phyloP scores from a whole-genome alignment of 2,329 filamentous ascomycete genomes.

The Rutstroemia sp. region DNA sequence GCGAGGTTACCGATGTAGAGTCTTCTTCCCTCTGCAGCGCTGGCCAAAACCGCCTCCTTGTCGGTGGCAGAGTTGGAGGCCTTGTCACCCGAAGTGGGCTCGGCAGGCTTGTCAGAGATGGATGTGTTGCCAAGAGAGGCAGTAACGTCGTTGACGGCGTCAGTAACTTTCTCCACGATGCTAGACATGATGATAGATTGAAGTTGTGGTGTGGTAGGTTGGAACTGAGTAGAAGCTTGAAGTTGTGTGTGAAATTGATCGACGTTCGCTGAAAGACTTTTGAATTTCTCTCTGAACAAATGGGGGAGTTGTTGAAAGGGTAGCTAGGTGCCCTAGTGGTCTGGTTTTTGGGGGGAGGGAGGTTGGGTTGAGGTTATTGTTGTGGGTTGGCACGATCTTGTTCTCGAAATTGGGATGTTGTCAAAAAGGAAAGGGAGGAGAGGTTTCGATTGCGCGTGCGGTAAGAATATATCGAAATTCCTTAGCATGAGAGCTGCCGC shows the following conservation, averaged over 20 bases:
- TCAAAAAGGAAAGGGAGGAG: constrained; percentile 18
- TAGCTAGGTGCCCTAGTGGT: constrained; percentile 82
- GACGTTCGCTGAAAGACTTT: constrained; percentile 35
- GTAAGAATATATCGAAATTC: constrained; percentile 20
- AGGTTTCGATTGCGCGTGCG: constrained; percentile 14
- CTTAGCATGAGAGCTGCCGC: constrained; percentile 13
- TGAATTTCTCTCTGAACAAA: constrained; percentile 59
- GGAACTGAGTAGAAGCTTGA: constrained; percentile 47
- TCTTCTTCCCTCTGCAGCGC: constrained; percentile 96
- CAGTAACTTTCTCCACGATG: constrained; percentile 61
- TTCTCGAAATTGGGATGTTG: constrained; percentile 23
- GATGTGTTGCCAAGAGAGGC: constrained; percentile 57
- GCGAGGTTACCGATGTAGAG: constrained; percentile 99
- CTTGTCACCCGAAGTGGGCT: constrained; percentile 35
- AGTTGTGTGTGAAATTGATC: constrained; percentile 32
- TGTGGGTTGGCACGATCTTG: constrained; percentile 19
- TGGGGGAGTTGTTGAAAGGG: constrained; percentile 62
- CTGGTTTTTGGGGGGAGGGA: constrained; percentile 31
- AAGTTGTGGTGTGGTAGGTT: constrained; percentile 29
- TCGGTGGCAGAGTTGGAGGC: constrained; percentile 39
- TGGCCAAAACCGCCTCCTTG: constrained; percentile 89
- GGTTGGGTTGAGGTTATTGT: constrained; percentile 21
- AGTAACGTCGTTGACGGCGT: constrained; percentile 70
- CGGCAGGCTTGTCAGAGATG: constrained; percentile 45
- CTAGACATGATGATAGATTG: constrained; percentile 69